Base-by-base conservation (phyloP, 139 green algal genomes). In the Chlorella vulgaris region DNA sequence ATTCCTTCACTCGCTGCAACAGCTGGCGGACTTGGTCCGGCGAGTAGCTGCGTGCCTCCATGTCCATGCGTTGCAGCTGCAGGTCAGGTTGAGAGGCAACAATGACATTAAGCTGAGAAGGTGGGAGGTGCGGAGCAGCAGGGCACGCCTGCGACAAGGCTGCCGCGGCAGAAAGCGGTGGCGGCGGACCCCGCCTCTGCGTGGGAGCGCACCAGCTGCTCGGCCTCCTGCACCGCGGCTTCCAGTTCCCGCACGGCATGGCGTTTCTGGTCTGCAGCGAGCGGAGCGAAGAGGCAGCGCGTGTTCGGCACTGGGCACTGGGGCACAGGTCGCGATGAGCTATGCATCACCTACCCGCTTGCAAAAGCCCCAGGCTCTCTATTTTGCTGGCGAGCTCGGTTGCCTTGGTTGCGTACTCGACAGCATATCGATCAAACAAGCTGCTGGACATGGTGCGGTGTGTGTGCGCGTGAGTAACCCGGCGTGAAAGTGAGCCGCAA, bases 61-160 rank as follows among this genome's bases (percentile, higher is more conserved):
- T 96, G 74, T 98, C 96, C 93, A 98, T 96, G 26, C 94, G 88
- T 82, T 97, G 94, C n/a, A 98, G 89, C 94, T 98, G 89, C 35
- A 43, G 33, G 38, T 35, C 4, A 13, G 50, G 19, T 39, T 36
- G 3, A 18, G 5, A n/a, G n/a, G n/a, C n/a, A n/a, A n/a, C n/a
- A n/a, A n/a, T n/a, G n/a, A n/a, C n/a, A n/a, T n/a, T n/a, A n/a
- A n/a, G n/a, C n/a, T n/a, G n/a, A n/a, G n/a, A n/a, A n/a, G n/a
- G n/a, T n/a, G n/a, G n/a, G n/a, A n/a, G n/a, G n/a, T n/a, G n/a
- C 74, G 19, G 7, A 7, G 39, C 55, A 65, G 47, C 47, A 76
- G 5, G 26, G 35, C 38, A 67, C 63, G 7, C 3, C 43, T 50
- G 31, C 0, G 21, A 55, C 2, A 33, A 62, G 6, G 66, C 53